Evolutionary conservation across 2,329 filamentous ascomycete species (phyloP), one percentile per base, ranked within the genome.

Genomic region (Thelonectria blattea): DNA sequence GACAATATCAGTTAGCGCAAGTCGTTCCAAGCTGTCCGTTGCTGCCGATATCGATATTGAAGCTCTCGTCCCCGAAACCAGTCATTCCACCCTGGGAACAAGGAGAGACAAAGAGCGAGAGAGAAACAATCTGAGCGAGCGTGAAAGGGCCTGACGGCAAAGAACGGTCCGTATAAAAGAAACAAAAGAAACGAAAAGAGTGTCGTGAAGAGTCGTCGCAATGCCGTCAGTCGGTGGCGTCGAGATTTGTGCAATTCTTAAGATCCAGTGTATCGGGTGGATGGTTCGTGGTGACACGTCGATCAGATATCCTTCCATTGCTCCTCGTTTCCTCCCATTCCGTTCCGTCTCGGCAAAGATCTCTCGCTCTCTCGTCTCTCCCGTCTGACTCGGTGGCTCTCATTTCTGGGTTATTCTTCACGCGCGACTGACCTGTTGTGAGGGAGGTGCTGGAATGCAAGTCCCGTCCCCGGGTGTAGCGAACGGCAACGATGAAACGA

Each of bases 401-500:
- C 34, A 14, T n/a, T 45, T 14, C 45, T 47, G 17, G 45, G 6
- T 32, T 41, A 22, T 37, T 37, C 11, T 46, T 32, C 20, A 32
- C 24, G 22, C 37, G 24, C 37, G 17, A 70, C 68, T 70, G 53
- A 70, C 68, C 68, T 70, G 57, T 65, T 66, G 64, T 63, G 20
- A 60, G 48, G 42, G 39, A 58, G 18, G 42, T 34, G 12, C 56
- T 67, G 54, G 64, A 66, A 69, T 61, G 58, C 47, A 63, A 66
- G 52, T 64, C 61, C 60, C 45, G 41, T 65, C 65, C 65, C 63
- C 52, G 58, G 52, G 58, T 42, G 62, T 63, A 67, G 62, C 65
- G 66, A 73, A 62, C 52, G 64, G 71, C 71, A 64, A 63, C 64
- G 66, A 64, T 61, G 56, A 68, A 75, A 70, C 62, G 73, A 75